Percentiles rank a stretch among this genome's conserved stretches.
phyloP scores from a whole-genome alignment of 208 protist genomes.

The Baffinella frigidus region DNA sequence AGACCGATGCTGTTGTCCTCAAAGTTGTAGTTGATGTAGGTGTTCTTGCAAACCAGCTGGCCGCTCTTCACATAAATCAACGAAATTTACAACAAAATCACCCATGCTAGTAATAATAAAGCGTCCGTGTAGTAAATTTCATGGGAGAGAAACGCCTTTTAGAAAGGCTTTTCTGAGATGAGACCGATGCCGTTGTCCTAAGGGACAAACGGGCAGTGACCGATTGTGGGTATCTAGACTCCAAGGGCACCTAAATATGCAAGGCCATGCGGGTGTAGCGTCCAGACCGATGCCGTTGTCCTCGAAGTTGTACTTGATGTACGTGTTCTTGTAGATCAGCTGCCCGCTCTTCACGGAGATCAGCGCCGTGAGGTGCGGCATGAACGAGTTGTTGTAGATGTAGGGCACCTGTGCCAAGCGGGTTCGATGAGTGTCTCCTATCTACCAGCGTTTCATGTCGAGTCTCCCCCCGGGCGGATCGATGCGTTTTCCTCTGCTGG shows the following conservation, averaged over 20 bases:
- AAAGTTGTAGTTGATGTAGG: slow-evolving; percentile 12
- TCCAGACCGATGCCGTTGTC: background rate
- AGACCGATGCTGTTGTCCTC: background rate
- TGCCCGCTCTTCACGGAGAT: slow-evolving; percentile 14
- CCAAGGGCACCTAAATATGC: background rate
- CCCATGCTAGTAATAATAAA: too few relatives aligned
- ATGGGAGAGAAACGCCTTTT: too few relatives aligned
- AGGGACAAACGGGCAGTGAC: too few relatives aligned
- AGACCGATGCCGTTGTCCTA: too few relatives aligned
- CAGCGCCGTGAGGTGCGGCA: slow-evolving; percentile 43
- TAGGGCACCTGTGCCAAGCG: slow-evolving; percentile 58
- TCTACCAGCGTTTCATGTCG: too few relatives aligned
- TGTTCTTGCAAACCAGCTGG: slow-evolving; percentile 52
- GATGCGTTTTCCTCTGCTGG: too few relatives aligned
- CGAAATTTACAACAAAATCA: too few relatives aligned
- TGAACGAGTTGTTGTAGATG: slow-evolving; percentile 44
- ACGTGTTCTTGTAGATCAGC: slow-evolving; percentile 48
- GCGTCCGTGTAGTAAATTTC: too few relatives aligned
- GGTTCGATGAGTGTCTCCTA: too few relatives aligned
- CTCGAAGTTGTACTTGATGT: slow-evolving; percentile 26
- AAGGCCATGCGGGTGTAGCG: background rate
- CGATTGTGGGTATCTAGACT: background rate
- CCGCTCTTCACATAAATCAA: too few relatives aligned
- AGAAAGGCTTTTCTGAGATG: too few relatives aligned
- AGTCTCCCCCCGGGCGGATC: too few relatives aligned